Evolutionary conservation across 2,329 filamentous ascomycete genomes (phyloP).

Genomic region (Lizonia empirigonia): DNA sequence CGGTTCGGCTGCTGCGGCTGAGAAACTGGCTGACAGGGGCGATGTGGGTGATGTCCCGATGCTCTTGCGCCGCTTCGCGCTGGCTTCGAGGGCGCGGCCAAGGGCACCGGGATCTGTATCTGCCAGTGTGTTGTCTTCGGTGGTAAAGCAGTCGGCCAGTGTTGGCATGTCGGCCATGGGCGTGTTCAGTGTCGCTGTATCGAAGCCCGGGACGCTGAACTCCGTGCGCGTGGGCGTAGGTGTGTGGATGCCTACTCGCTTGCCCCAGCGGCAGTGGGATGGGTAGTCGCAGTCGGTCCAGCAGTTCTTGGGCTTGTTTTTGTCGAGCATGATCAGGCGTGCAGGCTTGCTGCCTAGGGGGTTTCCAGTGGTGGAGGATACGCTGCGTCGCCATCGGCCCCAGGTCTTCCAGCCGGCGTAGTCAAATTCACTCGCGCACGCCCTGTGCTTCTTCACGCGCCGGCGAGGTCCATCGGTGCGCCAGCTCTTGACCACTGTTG

Average conservation of each 20-base stretch:
- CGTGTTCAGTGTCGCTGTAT: background rate
- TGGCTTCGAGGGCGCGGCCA: background rate
- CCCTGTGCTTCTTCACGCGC: slow-evolving; percentile 41
- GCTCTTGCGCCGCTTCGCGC: background rate
- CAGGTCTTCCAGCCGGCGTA: slow-evolving; percentile 58
- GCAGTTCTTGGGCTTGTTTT: slow-evolving; percentile 41
- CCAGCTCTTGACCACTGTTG: slow-evolving; percentile 45
- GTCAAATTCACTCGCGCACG: slow-evolving; percentile 60
- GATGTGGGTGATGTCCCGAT: background rate
- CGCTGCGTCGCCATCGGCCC: slow-evolving; percentile 49
- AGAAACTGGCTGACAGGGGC: background rate
- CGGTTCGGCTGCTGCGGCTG: background rate
- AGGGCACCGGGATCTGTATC: background rate
- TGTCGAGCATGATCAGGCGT: background rate
- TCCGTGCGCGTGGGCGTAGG: slow-evolving; percentile 14
- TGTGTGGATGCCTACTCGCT: slow-evolving; percentile 35
- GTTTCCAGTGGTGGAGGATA: slow-evolving; percentile 12
- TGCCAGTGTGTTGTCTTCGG: background rate
- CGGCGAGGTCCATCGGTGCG: slow-evolving; percentile 20
- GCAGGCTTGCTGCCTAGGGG: background rate
- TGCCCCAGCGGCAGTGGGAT: slow-evolving; percentile 51
- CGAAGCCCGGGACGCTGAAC: background rate
- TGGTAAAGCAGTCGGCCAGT: slow-evolving; percentile 1
- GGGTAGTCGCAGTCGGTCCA: slow-evolving; percentile 55
- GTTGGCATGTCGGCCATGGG: background rate